These are phyloP conservation scores for Ophiostoma quercus DNA, from an alignment of 2,329 filamentous ascomycete genomes.

Conservation along the genomic window DNA sequence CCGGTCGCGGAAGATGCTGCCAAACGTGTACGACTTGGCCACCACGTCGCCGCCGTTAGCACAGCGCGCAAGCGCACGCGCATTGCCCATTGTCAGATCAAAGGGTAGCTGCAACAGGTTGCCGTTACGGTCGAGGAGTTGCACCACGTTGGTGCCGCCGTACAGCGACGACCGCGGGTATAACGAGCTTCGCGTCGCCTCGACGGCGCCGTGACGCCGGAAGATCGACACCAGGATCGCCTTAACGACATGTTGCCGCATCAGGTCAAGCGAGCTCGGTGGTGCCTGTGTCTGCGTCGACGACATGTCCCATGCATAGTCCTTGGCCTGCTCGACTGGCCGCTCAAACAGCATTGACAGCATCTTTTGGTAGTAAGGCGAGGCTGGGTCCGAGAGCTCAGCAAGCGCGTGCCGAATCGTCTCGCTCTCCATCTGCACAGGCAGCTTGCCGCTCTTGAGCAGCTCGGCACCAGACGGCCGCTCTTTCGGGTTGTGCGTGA, in stretches of 20 bases:
- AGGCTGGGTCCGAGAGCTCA: conserved; percentile 73
- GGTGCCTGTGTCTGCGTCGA: conserved; percentile 46
- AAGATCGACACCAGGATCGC: conserved; percentile 73
- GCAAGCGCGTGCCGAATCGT: conserved; percentile 78
- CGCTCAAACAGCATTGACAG: conserved; percentile 77
- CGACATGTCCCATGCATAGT: conserved; percentile 71
- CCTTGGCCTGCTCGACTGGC: conserved; percentile 71
- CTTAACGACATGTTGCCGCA: conserved; percentile 69
- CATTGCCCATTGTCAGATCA: conserved; percentile 84
- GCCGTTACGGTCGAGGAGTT: conserved; percentile 74
- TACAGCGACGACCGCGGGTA: conserved; percentile 83
- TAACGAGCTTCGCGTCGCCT: conserved; percentile 66
- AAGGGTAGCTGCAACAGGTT: conserved; percentile 92
- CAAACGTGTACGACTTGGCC: conserved; percentile 79
- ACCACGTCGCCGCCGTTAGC: conserved; percentile 52
- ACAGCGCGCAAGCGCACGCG: conserved; percentile 72
- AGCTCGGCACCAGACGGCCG: conserved; percentile 79
- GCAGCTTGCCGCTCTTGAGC: conserved; percentile 77
- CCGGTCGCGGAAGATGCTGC: conserved; percentile 76
- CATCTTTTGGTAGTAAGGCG: conserved; percentile 85
- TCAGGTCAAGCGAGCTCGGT: conserved; percentile 49
- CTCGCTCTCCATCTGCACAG: conserved; percentile 88
- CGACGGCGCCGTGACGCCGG: conserved; percentile 80
- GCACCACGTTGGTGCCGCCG: conserved; percentile 63
- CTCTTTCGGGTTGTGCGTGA: conserved; percentile 76